phyloP scores from a whole-genome alignment of 2,329 filamentous ascomycete species.

The Tympanopsis confertula region DNA sequence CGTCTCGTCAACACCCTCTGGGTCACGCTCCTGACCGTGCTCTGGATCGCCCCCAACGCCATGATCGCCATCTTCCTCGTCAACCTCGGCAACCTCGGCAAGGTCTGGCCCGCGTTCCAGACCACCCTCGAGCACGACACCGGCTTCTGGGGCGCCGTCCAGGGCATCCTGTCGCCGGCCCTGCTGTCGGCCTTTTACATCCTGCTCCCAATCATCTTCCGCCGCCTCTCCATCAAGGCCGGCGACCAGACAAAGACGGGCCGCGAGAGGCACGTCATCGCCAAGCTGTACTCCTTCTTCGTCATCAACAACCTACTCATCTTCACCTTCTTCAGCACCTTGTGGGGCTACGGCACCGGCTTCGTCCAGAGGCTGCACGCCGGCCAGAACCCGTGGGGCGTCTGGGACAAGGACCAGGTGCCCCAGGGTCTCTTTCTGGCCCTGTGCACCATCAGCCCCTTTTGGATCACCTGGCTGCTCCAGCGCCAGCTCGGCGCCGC shows the following conservation, averaged over 20 bases:
- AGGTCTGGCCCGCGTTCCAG: conserved; percentile 69
- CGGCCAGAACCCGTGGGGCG: conserved; percentile 53
- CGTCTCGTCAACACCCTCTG: conserved; percentile 72
- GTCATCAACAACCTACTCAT: conserved; percentile 93
- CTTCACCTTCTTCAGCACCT: conserved; percentile 79
- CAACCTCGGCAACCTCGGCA: conserved; percentile 69
- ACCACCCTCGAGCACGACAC: conserved; percentile 48
- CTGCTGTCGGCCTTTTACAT: conserved; percentile 81
- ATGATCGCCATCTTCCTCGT: conserved; percentile 89
- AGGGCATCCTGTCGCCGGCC: conserved; percentile 82
- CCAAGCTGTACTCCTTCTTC: conserved; percentile 89
- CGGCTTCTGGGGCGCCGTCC: conserved; percentile 71
- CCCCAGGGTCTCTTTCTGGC: conserved; percentile 55
- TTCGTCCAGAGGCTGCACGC: conserved; percentile 48
- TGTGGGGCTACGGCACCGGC: conserved; percentile 61
- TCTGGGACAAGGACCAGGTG: conserved; percentile 53
- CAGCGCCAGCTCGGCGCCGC: conserved; percentile 88
- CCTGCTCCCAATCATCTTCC: conserved; percentile 80
- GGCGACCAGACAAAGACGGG: conserved; percentile 89
- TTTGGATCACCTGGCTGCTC: conserved; percentile 88
- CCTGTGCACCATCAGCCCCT: conserved; percentile 71
- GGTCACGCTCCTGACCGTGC: conserved; percentile 66
- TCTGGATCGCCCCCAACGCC: conserved; percentile 88
- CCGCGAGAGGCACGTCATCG: conserved; percentile 79
- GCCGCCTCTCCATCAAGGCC: conserved; percentile 68